Percentiles rank a stretch among this genome's conserved stretches.
Conservation (phyloP, 495 filamentous ascomycete species). For the Penicillium herquei region DNA sequence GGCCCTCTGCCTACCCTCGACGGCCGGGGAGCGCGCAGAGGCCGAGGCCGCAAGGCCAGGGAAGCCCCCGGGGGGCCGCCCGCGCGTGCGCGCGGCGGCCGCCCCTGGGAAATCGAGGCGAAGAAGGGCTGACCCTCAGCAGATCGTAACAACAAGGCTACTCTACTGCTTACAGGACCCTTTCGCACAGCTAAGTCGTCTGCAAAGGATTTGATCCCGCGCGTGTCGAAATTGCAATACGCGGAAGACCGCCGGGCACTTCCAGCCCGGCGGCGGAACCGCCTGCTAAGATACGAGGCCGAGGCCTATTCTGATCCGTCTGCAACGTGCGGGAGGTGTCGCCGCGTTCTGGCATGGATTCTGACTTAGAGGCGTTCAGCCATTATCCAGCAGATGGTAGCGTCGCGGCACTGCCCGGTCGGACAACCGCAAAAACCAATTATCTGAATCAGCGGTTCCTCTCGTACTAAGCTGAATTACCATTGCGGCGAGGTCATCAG, state of each 20-base stretch:
- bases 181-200: conserved; percentile 53
- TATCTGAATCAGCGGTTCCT: conserved; percentile 70
- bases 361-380: conserved; percentile 10
- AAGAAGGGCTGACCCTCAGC: conserved; percentile 59
- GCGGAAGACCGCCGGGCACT: too few species aligned
- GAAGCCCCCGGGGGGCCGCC: conserved; percentile 47
- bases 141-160: conserved; percentile 65
- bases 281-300: conserved; percentile 14
- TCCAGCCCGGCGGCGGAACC: too few species aligned
- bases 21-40: too few species aligned
- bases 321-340: conserved; percentile 64
- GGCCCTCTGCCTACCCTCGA: too few species aligned
- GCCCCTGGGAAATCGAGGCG: conserved; percentile 41
- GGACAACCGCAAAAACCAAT: conserved; percentile 70
- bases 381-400: conserved; percentile 54
- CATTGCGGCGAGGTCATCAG: conserved; percentile 60
- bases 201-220: conserved; percentile 65
- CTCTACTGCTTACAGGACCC: conserved; percentile 62
- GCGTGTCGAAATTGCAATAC: conserved; percentile 61
- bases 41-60: too few species aligned
- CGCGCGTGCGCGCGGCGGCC: neutral
- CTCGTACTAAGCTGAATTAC: conserved; percentile 71
- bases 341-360: conserved; percentile 26
- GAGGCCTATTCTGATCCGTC: conserved; percentile 63
- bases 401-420: conserved; percentile 56